Percentiles rank a stretch among this genome's conserved stretches.
These are phyloP conservation scores for Singerocomus inundabilis DNA, from an alignment of 1,284 basidiomycete species.

Conservation along the genomic window DNA sequence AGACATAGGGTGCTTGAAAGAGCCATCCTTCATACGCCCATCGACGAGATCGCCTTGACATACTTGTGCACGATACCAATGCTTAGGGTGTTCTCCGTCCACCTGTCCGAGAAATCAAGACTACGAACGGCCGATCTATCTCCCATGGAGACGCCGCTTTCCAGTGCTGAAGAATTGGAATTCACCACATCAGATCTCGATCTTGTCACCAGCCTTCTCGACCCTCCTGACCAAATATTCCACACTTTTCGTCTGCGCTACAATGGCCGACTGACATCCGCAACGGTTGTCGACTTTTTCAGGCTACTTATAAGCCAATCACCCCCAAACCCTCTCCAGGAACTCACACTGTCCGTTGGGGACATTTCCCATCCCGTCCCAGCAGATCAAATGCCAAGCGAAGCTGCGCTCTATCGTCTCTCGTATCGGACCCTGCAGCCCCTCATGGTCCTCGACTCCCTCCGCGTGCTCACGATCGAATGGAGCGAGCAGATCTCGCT, in stretches of 20 bases:
- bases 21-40: neutral
- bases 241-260: conserved; percentile 6
- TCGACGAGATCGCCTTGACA: conserved; percentile 7
- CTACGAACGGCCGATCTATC: neutral
- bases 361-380: conserved; percentile 1
- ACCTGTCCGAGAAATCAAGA: neutral
- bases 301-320: conserved; percentile 5
- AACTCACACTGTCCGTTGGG: conserved; percentile 2
- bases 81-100: conserved; percentile 9
- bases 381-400: conserved; percentile 4
- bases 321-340: neutral
- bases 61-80: conserved; percentile 10
- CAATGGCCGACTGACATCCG: neutral
- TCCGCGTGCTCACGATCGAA: conserved; percentile 7
- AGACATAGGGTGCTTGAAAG: conserved; percentile 1
- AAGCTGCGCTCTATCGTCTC: conserved; percentile 7
- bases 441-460: conserved; percentile 1
- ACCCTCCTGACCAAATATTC: conserved; percentile 9
- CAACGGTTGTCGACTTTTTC: neutral
- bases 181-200: conserved; percentile 11
- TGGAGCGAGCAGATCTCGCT: conserved; percentile 19
- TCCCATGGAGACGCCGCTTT: neutral
- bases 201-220: conserved; percentile 12
- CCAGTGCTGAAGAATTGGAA: neutral
- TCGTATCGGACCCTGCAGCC: conserved; percentile 9